These are phyloP conservation scores for Hanseniaspora guilliermondii DNA, from an alignment of 805 yeast species.

Conservation along the genomic window DNA sequence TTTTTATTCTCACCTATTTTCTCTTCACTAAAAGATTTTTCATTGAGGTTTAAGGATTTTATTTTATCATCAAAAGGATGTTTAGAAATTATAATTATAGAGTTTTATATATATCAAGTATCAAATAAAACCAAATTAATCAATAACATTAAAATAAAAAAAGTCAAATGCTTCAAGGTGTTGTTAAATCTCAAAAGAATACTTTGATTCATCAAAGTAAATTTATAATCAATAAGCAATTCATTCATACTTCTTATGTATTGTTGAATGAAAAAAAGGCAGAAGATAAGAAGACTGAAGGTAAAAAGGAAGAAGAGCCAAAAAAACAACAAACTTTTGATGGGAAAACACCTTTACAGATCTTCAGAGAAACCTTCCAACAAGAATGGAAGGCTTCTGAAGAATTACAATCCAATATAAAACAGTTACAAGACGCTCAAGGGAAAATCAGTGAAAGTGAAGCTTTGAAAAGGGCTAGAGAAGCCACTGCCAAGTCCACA, in stretches of 20 bases:
- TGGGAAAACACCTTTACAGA: slow-evolving; percentile 68
- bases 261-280: slow-evolving; percentile 3
- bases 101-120: no score
- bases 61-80: no score
- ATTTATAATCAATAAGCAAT: neutral
- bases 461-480: slow-evolving; percentile 83
- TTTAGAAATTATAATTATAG: no score
- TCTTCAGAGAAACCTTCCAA: slow-evolving; percentile 83
- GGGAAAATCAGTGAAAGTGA: slow-evolving; percentile 89
- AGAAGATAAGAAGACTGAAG: neutral
- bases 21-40: no score
- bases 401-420: slow-evolving; percentile 84
- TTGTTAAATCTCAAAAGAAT: neutral
- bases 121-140: neutral
- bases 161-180: neutral
- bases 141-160: neutral
- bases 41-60: no score
- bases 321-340: slow-evolving; percentile 18
- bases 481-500: slow-evolving; percentile 74
- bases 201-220: neutral
- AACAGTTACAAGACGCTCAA: slow-evolving; percentile 89
- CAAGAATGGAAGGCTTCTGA: slow-evolving; percentile 81
- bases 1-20: neutral
- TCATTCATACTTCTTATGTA: neutral
- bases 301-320: neutral